Base-by-base conservation (phyloP, 352 stramenopile species). In the Phytopythium delawarense region DNA sequence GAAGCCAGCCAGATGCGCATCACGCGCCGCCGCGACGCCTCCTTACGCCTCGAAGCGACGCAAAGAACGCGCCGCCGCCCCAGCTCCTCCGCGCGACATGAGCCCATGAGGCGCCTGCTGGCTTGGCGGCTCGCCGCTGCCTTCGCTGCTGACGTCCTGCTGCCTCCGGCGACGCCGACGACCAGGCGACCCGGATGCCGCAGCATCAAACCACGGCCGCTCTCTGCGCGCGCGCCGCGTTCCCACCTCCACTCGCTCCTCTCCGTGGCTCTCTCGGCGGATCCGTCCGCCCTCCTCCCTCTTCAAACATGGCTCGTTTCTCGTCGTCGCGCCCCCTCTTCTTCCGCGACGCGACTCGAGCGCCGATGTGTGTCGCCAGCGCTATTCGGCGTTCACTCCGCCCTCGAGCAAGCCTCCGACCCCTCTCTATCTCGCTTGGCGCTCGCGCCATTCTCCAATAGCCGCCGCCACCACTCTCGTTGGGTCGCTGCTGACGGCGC, bases 271-370 rank as follows among this genome's bases (percentile, higher is more conserved):
- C 45, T 16, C 21, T 51, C 45, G 45, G 11, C 12, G 45, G 46
- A 53, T 53, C 46, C 46, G 46, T 21, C 20, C 40, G 7, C 25
- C 25, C 32, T 58, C 21, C 52, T 34, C 52, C 45, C 52, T 58
- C 52, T 58, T 58, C 32, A 46, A 58, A 30, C n/a, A n/a, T 32
- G 52, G 52, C 52, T 58, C 52, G 52, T 58, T 58, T 58, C 52
- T 58, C 52, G 32, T 32, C 15, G 2, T 3, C 2, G 0, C 20
- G 42, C 42, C 42, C 21, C 42, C 42, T 49, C 42, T n/a, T 49
- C 16, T 12, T 48, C 42, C 35, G 35, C 5, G 35, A 2, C 35
- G 8, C 35, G 35, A 16, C 35, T 40, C 35, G 7, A 21, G n/a
- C 5, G 23, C 13, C 46, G 46, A 53, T 35, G 21, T 18, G 46